Evolutionary conservation across 257 asterid genomes (phyloP).

Genomic region (Solanum chilense): DNA sequence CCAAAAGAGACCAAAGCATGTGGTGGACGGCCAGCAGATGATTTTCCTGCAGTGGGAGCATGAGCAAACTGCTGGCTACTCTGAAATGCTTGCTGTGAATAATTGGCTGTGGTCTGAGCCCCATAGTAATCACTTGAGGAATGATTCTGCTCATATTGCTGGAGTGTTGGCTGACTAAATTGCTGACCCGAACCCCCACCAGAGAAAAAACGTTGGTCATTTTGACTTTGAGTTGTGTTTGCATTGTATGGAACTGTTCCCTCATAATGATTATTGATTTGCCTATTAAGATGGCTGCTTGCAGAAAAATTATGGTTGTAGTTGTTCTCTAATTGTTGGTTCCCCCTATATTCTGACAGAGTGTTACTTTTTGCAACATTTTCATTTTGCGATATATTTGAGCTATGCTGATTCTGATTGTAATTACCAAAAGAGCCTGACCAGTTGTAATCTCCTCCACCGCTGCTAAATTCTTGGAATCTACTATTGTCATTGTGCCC

Average conservation of each 20-base stretch:
- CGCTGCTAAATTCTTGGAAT: conserved; percentile 25
- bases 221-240: conserved; percentile 22
- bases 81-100: conserved; percentile 46
- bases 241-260: conserved; percentile 24
- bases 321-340: conserved; percentile 27
- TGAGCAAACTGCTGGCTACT: conserved; percentile 39
- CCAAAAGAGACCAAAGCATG: conserved; percentile 94
- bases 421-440: conserved; percentile 27
- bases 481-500: conserved; percentile 20
- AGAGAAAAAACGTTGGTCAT: conserved; percentile 16
- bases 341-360: conserved; percentile 23
- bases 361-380: conserved; percentile 16
- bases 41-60: conserved; percentile 52
- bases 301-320: conserved; percentile 21
- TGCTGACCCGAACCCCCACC: conserved; percentile 32
- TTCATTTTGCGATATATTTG: conserved; percentile 39
- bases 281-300: conserved; percentile 25
- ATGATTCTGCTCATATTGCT: conserved; percentile 34
- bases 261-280: conserved; percentile 24
- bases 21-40: conserved; percentile 89
- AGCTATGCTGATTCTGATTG: conserved; percentile 30
- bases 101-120: conserved; percentile 32
- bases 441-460: conserved; percentile 38
- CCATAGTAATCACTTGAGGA: conserved; percentile 34
- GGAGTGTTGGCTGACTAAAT: conserved; percentile 32